Conservation (phyloP, 176 grass and related monocot species). For the Ampelocalamus luodianensis region DNA sequence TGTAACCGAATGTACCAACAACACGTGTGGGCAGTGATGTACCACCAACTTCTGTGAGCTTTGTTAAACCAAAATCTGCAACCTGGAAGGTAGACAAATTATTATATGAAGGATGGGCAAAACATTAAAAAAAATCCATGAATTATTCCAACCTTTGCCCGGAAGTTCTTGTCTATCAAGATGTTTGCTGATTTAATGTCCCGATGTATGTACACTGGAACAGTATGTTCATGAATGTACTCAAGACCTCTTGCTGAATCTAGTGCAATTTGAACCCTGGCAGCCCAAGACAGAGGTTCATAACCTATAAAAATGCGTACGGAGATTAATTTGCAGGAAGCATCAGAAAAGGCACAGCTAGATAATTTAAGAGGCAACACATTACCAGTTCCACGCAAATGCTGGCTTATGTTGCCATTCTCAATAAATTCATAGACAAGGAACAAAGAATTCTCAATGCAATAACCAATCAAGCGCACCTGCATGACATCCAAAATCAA, state of each 20-base stretch:
- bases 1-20: slow-evolving; percentile 94
- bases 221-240: slow-evolving; percentile 98
- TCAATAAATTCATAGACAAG: slow-evolving; percentile 94
- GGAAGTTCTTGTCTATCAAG: slow-evolving; percentile 90
- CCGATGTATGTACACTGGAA: slow-evolving; percentile 93
- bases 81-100: not conserved
- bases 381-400: slow-evolving; percentile 81
- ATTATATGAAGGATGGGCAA: not conserved
- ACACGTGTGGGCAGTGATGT: not conserved
- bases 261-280: slow-evolving; percentile 88
- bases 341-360: slow-evolving; percentile 25
- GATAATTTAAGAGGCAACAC: not conserved
- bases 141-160: slow-evolving; percentile 71
- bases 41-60: not conserved
- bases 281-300: slow-evolving; percentile 76
- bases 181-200: slow-evolving; percentile 99
- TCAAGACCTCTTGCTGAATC: slow-evolving; percentile 97
- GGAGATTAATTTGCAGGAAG: slow-evolving; percentile 45
- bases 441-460: slow-evolving; percentile 82
- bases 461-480: slow-evolving; percentile 96
- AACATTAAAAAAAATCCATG: no score
- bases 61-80: not conserved
- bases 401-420: slow-evolving; percentile 91
- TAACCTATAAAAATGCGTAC: slow-evolving; percentile 47
- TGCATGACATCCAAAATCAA: slow-evolving; percentile 41